Evolutionary conservation across 2,329 filamentous ascomycete genomes (phyloP).

Genomic region (Phyllosticta citribraziliensis): DNA sequence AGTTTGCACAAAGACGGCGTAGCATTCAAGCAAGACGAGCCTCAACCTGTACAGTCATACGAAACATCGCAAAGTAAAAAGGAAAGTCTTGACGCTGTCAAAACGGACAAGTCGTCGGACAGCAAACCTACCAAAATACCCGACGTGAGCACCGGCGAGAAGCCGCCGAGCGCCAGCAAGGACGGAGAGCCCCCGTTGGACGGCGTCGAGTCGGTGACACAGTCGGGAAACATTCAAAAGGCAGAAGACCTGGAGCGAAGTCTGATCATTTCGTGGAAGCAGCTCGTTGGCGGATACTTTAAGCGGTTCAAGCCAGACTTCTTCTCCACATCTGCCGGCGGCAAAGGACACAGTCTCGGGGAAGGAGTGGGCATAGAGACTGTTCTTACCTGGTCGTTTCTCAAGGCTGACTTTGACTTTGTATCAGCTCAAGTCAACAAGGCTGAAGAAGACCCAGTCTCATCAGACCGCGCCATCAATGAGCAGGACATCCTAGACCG

Average conservation of each 20-base stretch:
- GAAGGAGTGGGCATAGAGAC: constrained; percentile 57
- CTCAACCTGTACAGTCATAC: background rate
- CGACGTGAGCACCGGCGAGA: constrained; percentile 18
- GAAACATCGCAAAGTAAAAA: constrained; percentile 11
- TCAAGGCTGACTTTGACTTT: constrained; percentile 91
- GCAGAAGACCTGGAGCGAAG: constrained; percentile 59
- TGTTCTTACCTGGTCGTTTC: constrained; percentile 82
- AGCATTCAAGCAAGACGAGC: constrained; percentile 6
- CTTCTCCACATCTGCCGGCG: constrained; percentile 47
- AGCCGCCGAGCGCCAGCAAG: constrained; percentile 15
- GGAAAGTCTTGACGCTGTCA: constrained; percentile 33
- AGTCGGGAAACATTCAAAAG: constrained; percentile 43
- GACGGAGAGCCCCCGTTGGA: constrained; percentile 10
- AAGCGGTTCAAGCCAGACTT: constrained; percentile 75
- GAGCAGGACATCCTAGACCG: constrained; percentile 71
- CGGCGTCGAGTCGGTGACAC: constrained; percentile 21
- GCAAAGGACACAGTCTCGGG: constrained; percentile 22
- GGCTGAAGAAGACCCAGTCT: constrained; percentile 55
- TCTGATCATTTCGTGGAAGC: constrained; percentile 68
- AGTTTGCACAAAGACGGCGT: constrained; percentile 47
- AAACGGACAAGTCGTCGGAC: constrained; percentile 38
- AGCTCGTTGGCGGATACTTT: constrained; percentile 88
- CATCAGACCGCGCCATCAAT: constrained; percentile 70
- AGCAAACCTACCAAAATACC: constrained; percentile 30
- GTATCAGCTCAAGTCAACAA: constrained; percentile 80